Base-by-base conservation (phyloP, 495 filamentous ascomycete genomes). In the Aspergillus diversus region DNA sequence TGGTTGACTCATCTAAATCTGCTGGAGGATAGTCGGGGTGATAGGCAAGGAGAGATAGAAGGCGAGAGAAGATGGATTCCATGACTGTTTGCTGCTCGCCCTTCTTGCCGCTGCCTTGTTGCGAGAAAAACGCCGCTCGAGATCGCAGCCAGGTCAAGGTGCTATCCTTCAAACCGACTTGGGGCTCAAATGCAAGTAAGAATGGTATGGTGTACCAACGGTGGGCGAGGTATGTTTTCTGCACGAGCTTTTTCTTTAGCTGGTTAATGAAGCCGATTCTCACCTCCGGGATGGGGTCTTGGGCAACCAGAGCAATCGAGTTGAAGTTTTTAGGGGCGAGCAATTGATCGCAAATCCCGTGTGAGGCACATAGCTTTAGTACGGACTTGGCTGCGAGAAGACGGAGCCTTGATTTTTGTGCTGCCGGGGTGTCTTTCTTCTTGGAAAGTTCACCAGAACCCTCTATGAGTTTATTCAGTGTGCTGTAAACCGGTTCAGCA, bases 201-300 rank as follows among this genome's bases (percentile, higher is more conserved):
- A 96, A 98, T 5, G 94, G 82, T 48, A 97, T 86, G 7, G 89
- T 89, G 71, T 96, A 96, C 83, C 92, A 99, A 7, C 96, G 85
- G 12, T 82, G 69, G 51, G 74, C 69, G 7, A 82, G 61, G 31
- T 70, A 66, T 7, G 77, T 67, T 16, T 69, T 72, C 59, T 80
- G 80, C 2, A 88, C 82, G 7, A 99, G 83, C 63, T 86, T 87
- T 76, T 97, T 97, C 71, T 95, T 93, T 33, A 99, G 79, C 60
- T 92, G 90, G 65, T 85, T 85, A 51, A 96, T 77, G 63, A 97
- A 98, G 0, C 84, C 87, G 52, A 80, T 83, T 33, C 95, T 87
- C 47, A 98, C 91, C 65, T 88, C 81, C 4, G 82, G 71, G n/a
- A 87, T 77, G 5, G 80, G 79, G 66, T 97, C 94, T 67, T 98